These are phyloP conservation scores for Trichoderma virens DNA, from an alignment of 495 filamentous ascomycete species.

Conservation along the genomic window DNA sequence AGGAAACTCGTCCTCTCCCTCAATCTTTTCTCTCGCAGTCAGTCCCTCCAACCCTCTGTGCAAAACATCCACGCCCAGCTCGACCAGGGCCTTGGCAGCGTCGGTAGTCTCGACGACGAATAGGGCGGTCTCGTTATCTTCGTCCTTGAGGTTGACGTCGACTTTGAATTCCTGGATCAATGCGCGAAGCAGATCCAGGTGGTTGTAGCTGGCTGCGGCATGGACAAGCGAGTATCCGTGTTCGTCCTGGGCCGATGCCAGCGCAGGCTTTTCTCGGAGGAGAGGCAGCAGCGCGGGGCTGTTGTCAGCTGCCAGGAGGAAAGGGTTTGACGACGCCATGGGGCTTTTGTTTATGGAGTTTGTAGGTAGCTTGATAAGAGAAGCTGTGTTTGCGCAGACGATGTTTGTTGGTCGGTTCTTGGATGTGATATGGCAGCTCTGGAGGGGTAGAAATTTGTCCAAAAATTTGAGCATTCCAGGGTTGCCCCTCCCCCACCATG, in stretches of 20 bases:
- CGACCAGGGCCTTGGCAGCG: constrained; percentile 66
- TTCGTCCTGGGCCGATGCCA: constrained; percentile 65
- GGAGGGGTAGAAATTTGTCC: background rate
- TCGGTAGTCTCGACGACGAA: constrained; percentile 76
- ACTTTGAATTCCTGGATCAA: constrained; percentile 73
- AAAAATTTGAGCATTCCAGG: background rate
- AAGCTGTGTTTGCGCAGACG: background rate
- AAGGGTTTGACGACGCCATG: constrained; percentile 48
- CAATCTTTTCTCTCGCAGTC: constrained; percentile 65
- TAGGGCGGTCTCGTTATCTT: constrained; percentile 85
- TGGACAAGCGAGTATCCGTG: constrained; percentile 89
- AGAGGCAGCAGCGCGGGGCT: constrained; percentile 56
- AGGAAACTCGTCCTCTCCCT: constrained; percentile 60
- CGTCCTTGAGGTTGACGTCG: constrained; percentile 70
- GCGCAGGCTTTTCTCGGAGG: constrained; percentile 55
- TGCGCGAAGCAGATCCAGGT: constrained; percentile 66
- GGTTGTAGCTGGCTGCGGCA: constrained; percentile 85
- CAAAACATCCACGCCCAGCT: constrained; percentile 61
- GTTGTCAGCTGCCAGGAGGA: constrained; percentile 72
- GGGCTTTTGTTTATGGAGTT: background rate
- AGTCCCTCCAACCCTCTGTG: constrained; percentile 56
- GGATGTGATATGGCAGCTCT: background rate
- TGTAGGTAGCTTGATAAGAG: background rate
- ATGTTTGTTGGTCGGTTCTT: too few species aligned
- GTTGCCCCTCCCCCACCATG: background rate